A percentile compares a stretch with the other conserved stretches of the same genome.
Conservation (phyloP, 495 filamentous ascomycete species). For the Mycothermus thermophilus region DNA sequence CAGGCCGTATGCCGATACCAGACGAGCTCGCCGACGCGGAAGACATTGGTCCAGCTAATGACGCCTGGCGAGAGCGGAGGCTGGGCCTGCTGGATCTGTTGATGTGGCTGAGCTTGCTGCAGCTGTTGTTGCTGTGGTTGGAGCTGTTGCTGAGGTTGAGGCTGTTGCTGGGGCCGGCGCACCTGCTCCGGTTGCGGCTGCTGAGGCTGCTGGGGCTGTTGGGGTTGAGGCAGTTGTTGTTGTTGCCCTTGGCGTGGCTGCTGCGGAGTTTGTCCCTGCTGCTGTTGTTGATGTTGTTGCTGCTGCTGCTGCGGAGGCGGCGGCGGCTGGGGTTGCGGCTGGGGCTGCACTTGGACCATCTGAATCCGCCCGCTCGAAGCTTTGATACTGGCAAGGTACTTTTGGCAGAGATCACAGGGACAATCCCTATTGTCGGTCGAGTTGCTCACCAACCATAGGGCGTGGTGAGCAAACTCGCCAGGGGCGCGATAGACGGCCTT, state of each 20-base stretch:
- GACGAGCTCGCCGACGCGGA: constrained; percentile 29
- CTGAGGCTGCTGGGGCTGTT: constrained; percentile 2
- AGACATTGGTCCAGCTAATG: constrained; percentile 19
- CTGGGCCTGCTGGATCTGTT: constrained; percentile 3
- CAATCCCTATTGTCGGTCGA: constrained; percentile 22
- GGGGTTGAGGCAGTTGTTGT: neutral
- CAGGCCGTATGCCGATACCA: constrained; percentile 29
- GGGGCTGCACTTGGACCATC: neutral
- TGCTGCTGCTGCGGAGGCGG: constrained; percentile 1
- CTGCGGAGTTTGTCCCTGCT: constrained; percentile 1
- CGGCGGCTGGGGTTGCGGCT: neutral
- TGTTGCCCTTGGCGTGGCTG: neutral
- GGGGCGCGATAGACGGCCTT: constrained; percentile 26
- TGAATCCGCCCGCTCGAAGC: constrained; percentile 2
- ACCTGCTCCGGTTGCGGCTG: constrained; percentile 3
- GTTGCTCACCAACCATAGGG: constrained; percentile 25
- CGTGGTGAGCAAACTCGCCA: constrained; percentile 28
- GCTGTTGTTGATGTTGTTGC: constrained; percentile 3
- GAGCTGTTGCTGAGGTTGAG: neutral
- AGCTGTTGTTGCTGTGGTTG: constrained; percentile 4
- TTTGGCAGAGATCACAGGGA: constrained; percentile 21
- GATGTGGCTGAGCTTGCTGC: constrained; percentile 3
- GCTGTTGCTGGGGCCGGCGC: constrained; percentile 2
- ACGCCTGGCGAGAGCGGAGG: constrained; percentile 8
- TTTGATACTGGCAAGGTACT: constrained; percentile 10